These are phyloP conservation scores for Diversispora eburnea DNA, from an alignment of 192 early-diverging fungal species.

Conservation along the genomic window DNA sequence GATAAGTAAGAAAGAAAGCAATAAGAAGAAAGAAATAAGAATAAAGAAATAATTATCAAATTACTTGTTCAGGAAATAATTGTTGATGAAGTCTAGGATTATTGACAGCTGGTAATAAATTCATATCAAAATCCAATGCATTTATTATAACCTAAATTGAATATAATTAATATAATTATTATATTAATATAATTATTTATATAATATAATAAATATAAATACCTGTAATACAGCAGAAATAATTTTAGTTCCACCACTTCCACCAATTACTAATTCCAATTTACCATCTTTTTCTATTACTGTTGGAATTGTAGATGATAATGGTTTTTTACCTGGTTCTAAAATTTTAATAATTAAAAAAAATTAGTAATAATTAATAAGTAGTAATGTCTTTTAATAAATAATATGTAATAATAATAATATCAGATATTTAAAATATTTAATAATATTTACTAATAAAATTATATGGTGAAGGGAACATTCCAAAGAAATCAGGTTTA, in stretches of 20 bases:
- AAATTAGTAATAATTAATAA: background rate
- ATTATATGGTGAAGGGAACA: slow-evolving; percentile 83
- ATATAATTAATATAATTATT: background rate
- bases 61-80: slow-evolving; percentile 68
- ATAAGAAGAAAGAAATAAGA: background rate
- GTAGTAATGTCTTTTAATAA: background rate
- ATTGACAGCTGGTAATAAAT: slow-evolving; percentile 66
- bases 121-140: slow-evolving; percentile 67
- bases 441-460: slow-evolving; percentile 31
- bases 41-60: background rate
- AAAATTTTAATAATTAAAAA: background rate
- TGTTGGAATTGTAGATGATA: slow-evolving; percentile 63
- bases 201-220: background rate
- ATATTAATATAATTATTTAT: background rate
- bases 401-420: background rate
- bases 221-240: slow-evolving; percentile 59
- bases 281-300: slow-evolving; percentile 58
- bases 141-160: slow-evolving; percentile 63
- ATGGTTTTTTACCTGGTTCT: slow-evolving; percentile 79
- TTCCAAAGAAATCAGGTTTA: slow-evolving; percentile 69
- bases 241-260: slow-evolving; percentile 86
- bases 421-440: background rate
- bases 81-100: slow-evolving; percentile 85
- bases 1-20: too few species aligned
- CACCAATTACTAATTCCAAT: slow-evolving; percentile 75